A percentile compares a stretch with the other conserved stretches of the same genome.
Conservation (phyloP, 1,284 basidiomycete genomes). For the Ustilago trichophora region DNA sequence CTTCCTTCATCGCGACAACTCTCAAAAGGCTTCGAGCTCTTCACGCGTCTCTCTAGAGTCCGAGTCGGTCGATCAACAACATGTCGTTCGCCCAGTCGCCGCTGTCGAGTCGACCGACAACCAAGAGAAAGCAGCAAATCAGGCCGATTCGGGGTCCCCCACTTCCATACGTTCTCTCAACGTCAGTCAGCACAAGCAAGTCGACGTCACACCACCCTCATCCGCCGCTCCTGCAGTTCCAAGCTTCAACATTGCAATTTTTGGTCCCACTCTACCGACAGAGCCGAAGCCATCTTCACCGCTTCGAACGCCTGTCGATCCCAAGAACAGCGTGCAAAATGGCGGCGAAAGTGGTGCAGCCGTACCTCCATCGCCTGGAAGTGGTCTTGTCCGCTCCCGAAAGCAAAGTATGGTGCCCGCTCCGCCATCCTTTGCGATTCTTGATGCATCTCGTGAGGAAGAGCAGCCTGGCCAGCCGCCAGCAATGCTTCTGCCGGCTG, state of each 20-base stretch:
- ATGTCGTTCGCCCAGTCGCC: background rate
- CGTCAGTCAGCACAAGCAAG: background rate
- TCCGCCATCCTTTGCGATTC: constrained; percentile 39
- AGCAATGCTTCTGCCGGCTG: background rate
- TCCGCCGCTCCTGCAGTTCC: constrained; percentile 11
- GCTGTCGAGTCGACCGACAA: background rate
- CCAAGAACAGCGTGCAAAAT: background rate
- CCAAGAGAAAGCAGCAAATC: background rate
- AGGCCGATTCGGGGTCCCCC: background rate
- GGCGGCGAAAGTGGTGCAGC: background rate
- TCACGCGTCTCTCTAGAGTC: background rate
- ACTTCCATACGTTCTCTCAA: background rate
- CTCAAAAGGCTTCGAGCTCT: constrained; percentile 2
- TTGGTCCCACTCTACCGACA: constrained; percentile 8
- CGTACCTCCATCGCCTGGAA: background rate
- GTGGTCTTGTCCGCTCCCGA: constrained; percentile 3
- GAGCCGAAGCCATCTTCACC: background rate
- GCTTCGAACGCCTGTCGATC: background rate
- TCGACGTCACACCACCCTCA: too few species aligned
- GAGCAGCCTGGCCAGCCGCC: background rate
- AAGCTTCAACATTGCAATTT: constrained; percentile 31
- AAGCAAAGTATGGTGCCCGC: constrained; percentile 36
- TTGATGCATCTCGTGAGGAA: constrained; percentile 3
- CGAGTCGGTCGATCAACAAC: background rate
- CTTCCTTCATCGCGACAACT: constrained; percentile 26